Evolutionary conservation across 1,284 basidiomycete species (phyloP).

Genomic region (Peniophora sp.): DNA sequence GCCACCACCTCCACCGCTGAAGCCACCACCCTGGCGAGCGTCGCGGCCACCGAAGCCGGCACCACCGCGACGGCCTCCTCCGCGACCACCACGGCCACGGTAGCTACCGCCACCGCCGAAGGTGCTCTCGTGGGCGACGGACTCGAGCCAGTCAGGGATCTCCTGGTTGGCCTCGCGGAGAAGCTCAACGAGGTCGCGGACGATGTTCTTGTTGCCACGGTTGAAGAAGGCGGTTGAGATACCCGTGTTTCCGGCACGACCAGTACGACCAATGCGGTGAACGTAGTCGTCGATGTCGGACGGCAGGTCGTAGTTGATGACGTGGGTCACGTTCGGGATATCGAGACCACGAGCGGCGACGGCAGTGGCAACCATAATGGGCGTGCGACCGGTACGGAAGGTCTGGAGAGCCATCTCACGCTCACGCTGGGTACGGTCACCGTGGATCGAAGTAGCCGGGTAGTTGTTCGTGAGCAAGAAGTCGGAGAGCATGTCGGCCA

Average conservation of each 20-base stretch:
- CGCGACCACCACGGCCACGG: slow-evolving; percentile 48
- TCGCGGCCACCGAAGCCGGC: slow-evolving; percentile 40
- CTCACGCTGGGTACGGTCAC: slow-evolving; percentile 96
- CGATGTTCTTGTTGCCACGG: slow-evolving; percentile 87
- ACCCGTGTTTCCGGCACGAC: slow-evolving; percentile 98
- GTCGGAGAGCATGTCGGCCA: slow-evolving; percentile 98
- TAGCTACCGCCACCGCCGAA: slow-evolving; percentile 53
- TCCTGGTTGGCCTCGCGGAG: slow-evolving; percentile 97
- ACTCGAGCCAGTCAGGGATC: slow-evolving; percentile 88
- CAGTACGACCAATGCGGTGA: slow-evolving; percentile 97
- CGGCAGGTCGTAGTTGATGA: slow-evolving; percentile 98
- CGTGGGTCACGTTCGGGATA: slow-evolving; percentile 99
- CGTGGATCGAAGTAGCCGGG: slow-evolving; percentile 95
- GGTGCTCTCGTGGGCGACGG: slow-evolving; percentile 75
- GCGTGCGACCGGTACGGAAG: slow-evolving; percentile 92
- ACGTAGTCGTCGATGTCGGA: slow-evolving; percentile 99
- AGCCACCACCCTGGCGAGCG: slow-evolving; percentile 35
- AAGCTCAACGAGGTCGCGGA: slow-evolving; percentile 86
- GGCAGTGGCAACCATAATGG: slow-evolving; percentile 96
- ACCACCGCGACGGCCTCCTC: slow-evolving; percentile 51
- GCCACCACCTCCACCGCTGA: slow-evolving; percentile 22
- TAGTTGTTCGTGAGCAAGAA: slow-evolving; percentile 85
- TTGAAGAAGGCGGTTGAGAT: slow-evolving; percentile 94
- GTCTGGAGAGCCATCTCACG: slow-evolving; percentile 93
- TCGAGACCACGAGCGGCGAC: slow-evolving; percentile 98